Percentiles rank a stretch among this genome's conserved stretches.
These are phyloP conservation scores for Ramaria rubella DNA, from an alignment of 768 basidiomycete genomes.

Conservation along the genomic window DNA sequence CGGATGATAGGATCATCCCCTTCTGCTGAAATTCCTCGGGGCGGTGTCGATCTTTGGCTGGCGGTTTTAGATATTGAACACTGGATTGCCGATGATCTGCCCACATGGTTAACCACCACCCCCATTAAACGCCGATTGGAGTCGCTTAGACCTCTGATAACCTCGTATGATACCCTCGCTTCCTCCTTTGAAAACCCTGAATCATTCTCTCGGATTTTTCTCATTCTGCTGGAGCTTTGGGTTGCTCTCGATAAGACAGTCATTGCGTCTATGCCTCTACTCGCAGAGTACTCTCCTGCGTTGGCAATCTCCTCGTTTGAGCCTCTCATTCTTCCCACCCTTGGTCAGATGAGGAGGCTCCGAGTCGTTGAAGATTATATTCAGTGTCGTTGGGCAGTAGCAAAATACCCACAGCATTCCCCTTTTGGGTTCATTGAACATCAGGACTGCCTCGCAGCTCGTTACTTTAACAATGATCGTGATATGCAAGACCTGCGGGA, in stretches of 20 bases:
- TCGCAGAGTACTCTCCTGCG: conserved; percentile 41
- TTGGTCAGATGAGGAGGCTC: conserved; percentile 24
- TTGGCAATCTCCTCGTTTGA: conserved; percentile 34
- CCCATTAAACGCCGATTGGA: neutral
- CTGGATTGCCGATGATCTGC: neutral
- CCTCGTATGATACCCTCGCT: neutral
- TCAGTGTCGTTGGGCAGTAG: conserved; percentile 19
- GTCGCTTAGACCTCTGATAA: neutral
- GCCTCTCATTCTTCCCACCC: conserved; percentile 33
- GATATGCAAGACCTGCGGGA: conserved; percentile 19
- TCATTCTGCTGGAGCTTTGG: conserved; percentile 45
- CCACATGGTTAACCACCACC: neutral
- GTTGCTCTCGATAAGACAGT: conserved; percentile 36
- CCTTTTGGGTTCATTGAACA: conserved; percentile 26
- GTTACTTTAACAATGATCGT: conserved; percentile 26
- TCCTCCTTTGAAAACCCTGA: conserved; percentile 9
- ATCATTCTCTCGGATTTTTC: conserved; percentile 33
- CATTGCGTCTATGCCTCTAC: conserved; percentile 30
- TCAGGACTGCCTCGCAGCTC: conserved; percentile 25
- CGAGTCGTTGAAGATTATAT: conserved; percentile 27
- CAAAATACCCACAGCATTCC: conserved; percentile 18
- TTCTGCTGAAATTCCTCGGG: neutral
- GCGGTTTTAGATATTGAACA: neutral
- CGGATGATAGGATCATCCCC: neutral
- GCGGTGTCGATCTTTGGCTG: neutral